Evolutionary conservation across 768 basidiomycete species (phyloP).

Genomic region (Russula ochroleuca): DNA sequence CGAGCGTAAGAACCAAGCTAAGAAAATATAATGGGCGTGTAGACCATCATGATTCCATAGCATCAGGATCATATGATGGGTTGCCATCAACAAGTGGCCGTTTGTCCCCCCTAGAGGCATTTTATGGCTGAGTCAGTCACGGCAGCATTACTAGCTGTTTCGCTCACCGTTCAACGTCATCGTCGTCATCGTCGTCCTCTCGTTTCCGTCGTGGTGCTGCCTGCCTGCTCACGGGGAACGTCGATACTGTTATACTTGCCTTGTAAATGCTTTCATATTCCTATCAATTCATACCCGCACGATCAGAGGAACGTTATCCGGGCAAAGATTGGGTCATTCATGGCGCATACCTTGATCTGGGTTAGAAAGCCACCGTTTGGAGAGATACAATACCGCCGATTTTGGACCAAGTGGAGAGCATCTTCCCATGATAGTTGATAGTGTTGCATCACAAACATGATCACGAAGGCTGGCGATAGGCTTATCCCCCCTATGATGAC

Average conservation of each 20-base stretch:
- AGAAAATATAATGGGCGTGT: not conserved
- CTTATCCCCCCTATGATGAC: slow-evolving; percentile 68
- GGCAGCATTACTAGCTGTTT: not conserved
- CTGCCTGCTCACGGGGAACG: slow-evolving; percentile 48
- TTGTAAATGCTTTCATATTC: slow-evolving; percentile 93
- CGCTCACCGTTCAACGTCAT: slow-evolving; percentile 38
- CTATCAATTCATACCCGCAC: slow-evolving; percentile 37
- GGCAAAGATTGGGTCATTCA: not conserved
- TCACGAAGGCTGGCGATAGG: slow-evolving; percentile 82
- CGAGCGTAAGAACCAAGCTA: not conserved
- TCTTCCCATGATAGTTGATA: slow-evolving; percentile 82
- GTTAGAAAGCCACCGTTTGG: slow-evolving; percentile 90
- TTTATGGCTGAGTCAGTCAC: not conserved
- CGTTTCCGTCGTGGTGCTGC: slow-evolving; percentile 59
- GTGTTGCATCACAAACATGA: slow-evolving; percentile 91
- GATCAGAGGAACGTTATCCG: not conserved
- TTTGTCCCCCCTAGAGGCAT: slow-evolving; percentile 40
- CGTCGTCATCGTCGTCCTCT: slow-evolving; percentile 61
- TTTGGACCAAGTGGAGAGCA: slow-evolving; percentile 82
- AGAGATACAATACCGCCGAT: slow-evolving; percentile 88
- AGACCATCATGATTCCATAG: slow-evolving; percentile 37
- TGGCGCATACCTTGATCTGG: slow-evolving; percentile 73
- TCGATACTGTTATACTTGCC: slow-evolving; percentile 64
- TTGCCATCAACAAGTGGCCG: slow-evolving; percentile 36
- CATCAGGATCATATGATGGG: slow-evolving; percentile 24